Evolutionary conservation across 345 rosid species (phyloP), one percentile per base, ranked within the genome.

Genomic region (Corchorus olitorius): DNA sequence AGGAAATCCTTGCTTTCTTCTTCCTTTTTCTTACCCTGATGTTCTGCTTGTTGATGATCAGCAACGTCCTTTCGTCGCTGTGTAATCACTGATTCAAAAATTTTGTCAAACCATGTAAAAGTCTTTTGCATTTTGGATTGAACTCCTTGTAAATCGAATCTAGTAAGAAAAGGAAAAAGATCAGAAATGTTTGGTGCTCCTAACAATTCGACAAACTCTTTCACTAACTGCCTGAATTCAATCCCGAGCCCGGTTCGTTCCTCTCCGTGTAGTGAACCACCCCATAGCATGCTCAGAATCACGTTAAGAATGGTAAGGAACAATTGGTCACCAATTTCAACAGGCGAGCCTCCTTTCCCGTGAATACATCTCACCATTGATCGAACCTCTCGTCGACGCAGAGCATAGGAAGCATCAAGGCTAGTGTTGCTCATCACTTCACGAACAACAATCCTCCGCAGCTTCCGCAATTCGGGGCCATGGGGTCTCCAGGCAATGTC

Each of bases 131-230:
- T n/a, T 49, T 49, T 49, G 10, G 58, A 84, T 79, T 71, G 78
- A 75, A 89, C 70, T 6, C 96, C 92, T 17, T 89, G 93, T 22
- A 86, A 79, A 78, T 89, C 90, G 19, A 91, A 91, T 61, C 87
- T 73, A 0, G 86, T 83, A 53, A 88, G 76, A 3, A 56, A 33
- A 0, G 91, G 92, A 48, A 86, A 83, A 50, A 91, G 55, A 49
- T 89, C 92, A 2, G 92, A 89, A 48, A 89, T 43, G 19, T 88
- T 89, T 10, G 87, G 89, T 65, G 59, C 72, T 63, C 88, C 93
- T 39, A 80, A 14, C 61, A 87, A 52, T 0, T 55, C 84, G 4
- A 82, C 60, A 45, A 82, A 69, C 50, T 76, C 88, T 0, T 61
- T 63, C 17, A 78, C 78, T 35, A 81, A 66, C 48, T 72, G 66